Percentiles rank a stretch among this genome's conserved stretches.
phyloP scores from a whole-genome alignment of 2,329 filamentous ascomycete species.

The Cordyceps sp. region DNA sequence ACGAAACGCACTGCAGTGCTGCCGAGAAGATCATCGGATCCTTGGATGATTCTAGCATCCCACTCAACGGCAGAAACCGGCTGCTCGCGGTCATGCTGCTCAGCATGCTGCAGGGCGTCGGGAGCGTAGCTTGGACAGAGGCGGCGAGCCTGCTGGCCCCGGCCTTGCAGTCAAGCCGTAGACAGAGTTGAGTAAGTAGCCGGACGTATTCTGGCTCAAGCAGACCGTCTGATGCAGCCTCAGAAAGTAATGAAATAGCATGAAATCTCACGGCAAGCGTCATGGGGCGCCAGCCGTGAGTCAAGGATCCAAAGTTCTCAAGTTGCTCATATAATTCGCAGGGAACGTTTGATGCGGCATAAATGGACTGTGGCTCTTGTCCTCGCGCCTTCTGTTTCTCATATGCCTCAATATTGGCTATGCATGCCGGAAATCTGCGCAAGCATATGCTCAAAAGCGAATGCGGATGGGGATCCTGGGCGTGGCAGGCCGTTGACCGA shows the following conservation, averaged over 20 bases:
- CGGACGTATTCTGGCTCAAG: constrained; percentile 12
- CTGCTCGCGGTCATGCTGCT: constrained; percentile 6
- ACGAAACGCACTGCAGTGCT: constrained; percentile 9
- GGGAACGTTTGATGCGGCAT: constrained; percentile 11
- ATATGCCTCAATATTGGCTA: constrained; percentile 16
- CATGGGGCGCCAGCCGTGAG: constrained; percentile 16
- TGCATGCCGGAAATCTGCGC: constrained; percentile 12
- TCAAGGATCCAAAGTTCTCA: constrained; percentile 12
- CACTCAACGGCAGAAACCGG: constrained; percentile 7
- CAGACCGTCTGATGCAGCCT: constrained; percentile 14
- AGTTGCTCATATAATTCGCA: constrained; percentile 18
- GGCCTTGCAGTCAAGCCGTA: constrained; percentile 8
- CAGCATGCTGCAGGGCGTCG: constrained; percentile 4
- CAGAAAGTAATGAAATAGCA: constrained; percentile 11
- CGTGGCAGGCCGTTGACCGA: constrained; percentile 9
- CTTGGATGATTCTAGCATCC: constrained; percentile 5
- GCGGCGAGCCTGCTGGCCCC: constrained; percentile 12
- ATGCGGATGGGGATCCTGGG: constrained; percentile 9
- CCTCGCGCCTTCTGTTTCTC: constrained; percentile 10
- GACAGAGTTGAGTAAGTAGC: constrained; percentile 13
- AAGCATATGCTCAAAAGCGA: constrained; percentile 20
- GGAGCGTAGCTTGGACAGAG: constrained; percentile 5
- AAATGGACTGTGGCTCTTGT: constrained; percentile 9
- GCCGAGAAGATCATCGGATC: constrained; percentile 3
- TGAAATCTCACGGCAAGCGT: constrained; percentile 16